Percentiles rank a stretch among this genome's conserved stretches.
These are phyloP conservation scores for Clitopilus passeckerianus DNA, from an alignment of 768 basidiomycete genomes.

Conservation along the genomic window DNA sequence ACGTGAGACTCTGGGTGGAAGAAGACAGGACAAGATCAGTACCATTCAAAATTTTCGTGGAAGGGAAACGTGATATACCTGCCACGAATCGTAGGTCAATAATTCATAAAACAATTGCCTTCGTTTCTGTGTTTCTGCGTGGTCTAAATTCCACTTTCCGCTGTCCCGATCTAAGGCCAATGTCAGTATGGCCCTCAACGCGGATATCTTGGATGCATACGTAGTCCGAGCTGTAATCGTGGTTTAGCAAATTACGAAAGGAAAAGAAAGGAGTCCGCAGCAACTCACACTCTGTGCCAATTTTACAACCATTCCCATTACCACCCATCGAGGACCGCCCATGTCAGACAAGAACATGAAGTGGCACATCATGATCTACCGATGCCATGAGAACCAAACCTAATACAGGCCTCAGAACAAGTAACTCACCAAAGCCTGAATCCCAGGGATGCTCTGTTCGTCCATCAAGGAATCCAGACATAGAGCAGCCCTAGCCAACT, in stretches of 20 bases:
- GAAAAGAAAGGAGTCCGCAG: slow-evolving; percentile 7
- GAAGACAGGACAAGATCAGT: slow-evolving; percentile 1
- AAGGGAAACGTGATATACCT: slow-evolving; percentile 34
- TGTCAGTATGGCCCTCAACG: slow-evolving; percentile 33
- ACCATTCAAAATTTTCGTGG: background rate
- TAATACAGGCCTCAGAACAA: slow-evolving; percentile 1
- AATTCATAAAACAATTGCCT: slow-evolving; percentile 68
- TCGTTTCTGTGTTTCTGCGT: slow-evolving; percentile 51
- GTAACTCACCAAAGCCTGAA: slow-evolving; percentile 56
- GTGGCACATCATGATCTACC: slow-evolving; percentile 52
- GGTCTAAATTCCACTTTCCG: slow-evolving; percentile 59
- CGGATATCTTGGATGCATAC: slow-evolving; percentile 34
- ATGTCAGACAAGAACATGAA: slow-evolving; percentile 48
- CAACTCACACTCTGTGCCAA: slow-evolving; percentile 59
- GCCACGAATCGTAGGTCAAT: slow-evolving; percentile 52
- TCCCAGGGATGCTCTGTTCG: slow-evolving; percentile 55
- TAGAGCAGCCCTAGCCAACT: slow-evolving; percentile 54
- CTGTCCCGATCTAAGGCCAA: slow-evolving; percentile 74
- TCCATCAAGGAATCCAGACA: slow-evolving; percentile 62
- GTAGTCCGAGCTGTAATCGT: slow-evolving; percentile 52
- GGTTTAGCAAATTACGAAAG: slow-evolving; percentile 12
- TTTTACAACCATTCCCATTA: slow-evolving; percentile 70
- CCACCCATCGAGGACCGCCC: slow-evolving; percentile 60
- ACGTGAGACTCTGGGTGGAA: slow-evolving; percentile 54
- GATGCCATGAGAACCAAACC: slow-evolving; percentile 9